Evolutionary conservation across 345 rosid species (phyloP).

Genomic region (Theobroma cacao): DNA sequence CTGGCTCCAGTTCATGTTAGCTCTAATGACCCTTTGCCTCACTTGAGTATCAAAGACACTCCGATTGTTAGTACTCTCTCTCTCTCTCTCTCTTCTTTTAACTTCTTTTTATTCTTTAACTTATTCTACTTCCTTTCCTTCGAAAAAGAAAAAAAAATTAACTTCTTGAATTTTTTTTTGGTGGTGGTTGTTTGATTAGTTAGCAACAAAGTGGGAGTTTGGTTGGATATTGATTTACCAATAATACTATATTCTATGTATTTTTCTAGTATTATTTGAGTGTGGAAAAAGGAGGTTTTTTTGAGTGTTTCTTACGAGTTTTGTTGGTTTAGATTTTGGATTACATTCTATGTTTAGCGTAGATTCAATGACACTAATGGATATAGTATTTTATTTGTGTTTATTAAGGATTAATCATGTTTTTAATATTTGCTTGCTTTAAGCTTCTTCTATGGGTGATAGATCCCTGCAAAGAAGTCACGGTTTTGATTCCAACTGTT

Average conservation of each 20-base stretch:
- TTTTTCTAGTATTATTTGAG: neutral
- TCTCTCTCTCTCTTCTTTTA: neutral
- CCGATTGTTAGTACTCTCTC: constrained; percentile 66
- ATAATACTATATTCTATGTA: neutral
- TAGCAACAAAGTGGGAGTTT: neutral
- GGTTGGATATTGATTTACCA: neutral
- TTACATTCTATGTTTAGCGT: neutral
- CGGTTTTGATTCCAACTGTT: constrained; percentile 17
- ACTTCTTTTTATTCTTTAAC: neutral
- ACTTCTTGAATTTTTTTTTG: neutral
- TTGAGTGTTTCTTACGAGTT: neutral
- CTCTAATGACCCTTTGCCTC: constrained; percentile 70
- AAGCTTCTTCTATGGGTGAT: neutral
- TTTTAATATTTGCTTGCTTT: neutral
- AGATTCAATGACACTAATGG: neutral
- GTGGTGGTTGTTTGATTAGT: neutral
- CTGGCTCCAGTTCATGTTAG: constrained; percentile 81
- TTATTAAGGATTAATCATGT: neutral
- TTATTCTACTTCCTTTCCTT: neutral
- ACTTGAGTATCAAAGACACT: constrained; percentile 81
- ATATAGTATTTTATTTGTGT: neutral
- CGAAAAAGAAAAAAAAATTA: neutral
- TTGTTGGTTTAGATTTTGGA: neutral
- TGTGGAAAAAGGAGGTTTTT: neutral
- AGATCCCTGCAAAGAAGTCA: neutral